These are phyloP conservation scores for Trematosphaeria pertusa DNA, from an alignment of 2,329 filamentous ascomycete genomes.

Conservation along the genomic window DNA sequence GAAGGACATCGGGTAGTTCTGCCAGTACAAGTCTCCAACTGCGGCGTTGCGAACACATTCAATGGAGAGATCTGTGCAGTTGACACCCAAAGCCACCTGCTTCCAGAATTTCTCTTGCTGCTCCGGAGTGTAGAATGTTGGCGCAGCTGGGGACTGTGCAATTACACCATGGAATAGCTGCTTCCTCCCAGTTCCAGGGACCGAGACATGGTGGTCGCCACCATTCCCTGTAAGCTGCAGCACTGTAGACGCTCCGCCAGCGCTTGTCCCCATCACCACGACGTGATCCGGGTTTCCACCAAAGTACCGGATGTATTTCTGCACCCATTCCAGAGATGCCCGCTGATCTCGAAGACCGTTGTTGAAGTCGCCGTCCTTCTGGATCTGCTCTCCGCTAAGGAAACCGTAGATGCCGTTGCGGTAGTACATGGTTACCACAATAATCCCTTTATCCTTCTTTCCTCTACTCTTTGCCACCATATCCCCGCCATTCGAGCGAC, in stretches of 20 bases:
- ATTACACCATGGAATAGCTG: constrained; percentile 42
- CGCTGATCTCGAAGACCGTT: constrained; percentile 48
- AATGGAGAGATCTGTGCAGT: constrained; percentile 36
- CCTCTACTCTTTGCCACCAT: constrained; percentile 39
- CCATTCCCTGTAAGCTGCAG: constrained; percentile 40
- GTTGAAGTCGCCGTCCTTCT: constrained; percentile 44
- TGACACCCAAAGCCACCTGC: constrained; percentile 37
- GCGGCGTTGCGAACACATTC: constrained; percentile 34
- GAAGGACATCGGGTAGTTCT: constrained; percentile 44
- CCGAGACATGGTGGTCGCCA: constrained; percentile 34
- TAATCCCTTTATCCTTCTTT: constrained; percentile 41
- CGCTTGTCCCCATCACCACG: constrained; percentile 52
- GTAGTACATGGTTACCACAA: constrained; percentile 44
- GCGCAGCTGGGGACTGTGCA: constrained; percentile 39
- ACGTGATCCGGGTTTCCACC: constrained; percentile 56
- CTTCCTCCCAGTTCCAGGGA: constrained; percentile 36
- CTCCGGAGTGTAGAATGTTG: constrained; percentile 39
- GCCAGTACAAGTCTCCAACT: constrained; percentile 38
- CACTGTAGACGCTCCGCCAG: constrained; percentile 39
- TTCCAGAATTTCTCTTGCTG: constrained; percentile 43
- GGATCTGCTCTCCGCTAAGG: constrained; percentile 51
- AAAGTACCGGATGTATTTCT: constrained; percentile 53
- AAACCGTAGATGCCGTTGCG: constrained; percentile 54
- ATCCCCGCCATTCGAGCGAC: constrained; percentile 38
- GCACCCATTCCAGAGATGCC: constrained; percentile 50